Base-by-base conservation (phyloP, 2,329 filamentous ascomycete species). In the Colletotrichum lupini region DNA sequence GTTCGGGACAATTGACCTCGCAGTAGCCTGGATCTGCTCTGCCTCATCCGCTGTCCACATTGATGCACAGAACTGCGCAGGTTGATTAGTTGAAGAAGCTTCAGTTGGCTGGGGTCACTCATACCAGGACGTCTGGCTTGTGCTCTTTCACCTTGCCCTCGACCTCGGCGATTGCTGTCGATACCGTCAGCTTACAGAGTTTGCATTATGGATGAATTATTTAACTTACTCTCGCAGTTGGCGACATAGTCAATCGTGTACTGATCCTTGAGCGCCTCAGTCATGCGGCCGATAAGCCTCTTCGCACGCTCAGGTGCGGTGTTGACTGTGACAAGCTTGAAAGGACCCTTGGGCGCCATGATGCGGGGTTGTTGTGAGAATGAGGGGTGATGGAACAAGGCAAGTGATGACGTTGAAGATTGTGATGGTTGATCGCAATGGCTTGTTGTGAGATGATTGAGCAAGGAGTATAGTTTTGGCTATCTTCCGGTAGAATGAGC, bases 261-360 rank as follows among this genome's bases (percentile, higher is more conserved):
- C 52, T 82, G 83, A 68, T 92, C 90, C 79, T 90, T 91, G 37
- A 94, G 81, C 14, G 86, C 87, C 68, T 92, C 89, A 12, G 88
- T 85, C 49, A 94, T 81, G 0, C 89, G 86, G 12, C 91, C 91
- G 77, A 92, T 88, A 42, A 94, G 81, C 8, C 84, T 82, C 81
- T 90, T 89, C 42, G 92, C 92, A 68, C 91, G 85, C 75, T 92
- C 91, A 0, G 92, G 91, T 1, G 88, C 90, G 1, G 88, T 92
- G 82, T 93, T 93, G 76, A 93, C 91, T 1, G 91, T 93, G 35
- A 93, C 87, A 14, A 93, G 87, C 76, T 85, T 88, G 82, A 87
- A 93, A 3, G 90, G 90, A 22, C 90, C 90, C 76, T 86, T 85
- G 16, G 87, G 83, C 69, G 80, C 35, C 76, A 77, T 76, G 22